Conservation (phyloP, 1,284 basidiomycete genomes). For the Moesziomyces sp. region DNA sequence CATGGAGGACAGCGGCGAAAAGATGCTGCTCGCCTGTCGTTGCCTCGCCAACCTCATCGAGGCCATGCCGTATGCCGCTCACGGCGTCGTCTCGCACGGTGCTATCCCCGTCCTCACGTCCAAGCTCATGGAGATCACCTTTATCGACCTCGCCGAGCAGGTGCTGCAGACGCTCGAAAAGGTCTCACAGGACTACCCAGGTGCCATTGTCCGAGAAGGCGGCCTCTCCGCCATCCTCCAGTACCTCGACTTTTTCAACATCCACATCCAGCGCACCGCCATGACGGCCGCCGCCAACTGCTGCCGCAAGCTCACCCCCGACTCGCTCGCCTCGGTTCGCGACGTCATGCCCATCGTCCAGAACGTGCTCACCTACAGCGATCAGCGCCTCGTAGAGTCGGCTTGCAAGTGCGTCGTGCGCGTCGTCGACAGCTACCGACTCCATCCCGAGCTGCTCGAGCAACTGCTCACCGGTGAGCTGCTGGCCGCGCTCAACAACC, state of each 20-base stretch:
- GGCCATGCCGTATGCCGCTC: slow-evolving; percentile 65
- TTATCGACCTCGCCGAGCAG: slow-evolving; percentile 67
- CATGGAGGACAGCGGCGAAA: slow-evolving; percentile 59
- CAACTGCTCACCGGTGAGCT: slow-evolving; percentile 52
- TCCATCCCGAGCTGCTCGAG: slow-evolving; percentile 57
- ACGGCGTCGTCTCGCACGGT: slow-evolving; percentile 57
- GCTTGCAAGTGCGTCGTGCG: slow-evolving; percentile 64
- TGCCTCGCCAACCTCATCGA: slow-evolving; percentile 68
- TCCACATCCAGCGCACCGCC: slow-evolving; percentile 66
- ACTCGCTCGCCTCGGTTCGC: slow-evolving; percentile 45
- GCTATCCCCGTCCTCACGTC: slow-evolving; percentile 62
- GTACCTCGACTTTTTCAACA: slow-evolving; percentile 67
- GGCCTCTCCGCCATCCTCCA: slow-evolving; percentile 65
- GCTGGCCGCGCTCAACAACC: slow-evolving; percentile 54
- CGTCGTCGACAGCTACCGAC: slow-evolving; percentile 56
- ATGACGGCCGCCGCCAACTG: slow-evolving; percentile 65
- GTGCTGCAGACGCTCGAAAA: slow-evolving; percentile 67
- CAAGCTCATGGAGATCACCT: slow-evolving; percentile 66
- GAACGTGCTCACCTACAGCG: slow-evolving; percentile 61
- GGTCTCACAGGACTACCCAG: slow-evolving; percentile 60
- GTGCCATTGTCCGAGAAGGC: slow-evolving; percentile 63
- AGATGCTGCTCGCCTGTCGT: slow-evolving; percentile 64
- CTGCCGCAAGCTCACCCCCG: slow-evolving; percentile 59
- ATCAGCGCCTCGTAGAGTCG: slow-evolving; percentile 64
- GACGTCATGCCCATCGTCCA: slow-evolving; percentile 64